Conservation (phyloP, 805 yeast genomes). For the Pachysolen tannophilus region DNA sequence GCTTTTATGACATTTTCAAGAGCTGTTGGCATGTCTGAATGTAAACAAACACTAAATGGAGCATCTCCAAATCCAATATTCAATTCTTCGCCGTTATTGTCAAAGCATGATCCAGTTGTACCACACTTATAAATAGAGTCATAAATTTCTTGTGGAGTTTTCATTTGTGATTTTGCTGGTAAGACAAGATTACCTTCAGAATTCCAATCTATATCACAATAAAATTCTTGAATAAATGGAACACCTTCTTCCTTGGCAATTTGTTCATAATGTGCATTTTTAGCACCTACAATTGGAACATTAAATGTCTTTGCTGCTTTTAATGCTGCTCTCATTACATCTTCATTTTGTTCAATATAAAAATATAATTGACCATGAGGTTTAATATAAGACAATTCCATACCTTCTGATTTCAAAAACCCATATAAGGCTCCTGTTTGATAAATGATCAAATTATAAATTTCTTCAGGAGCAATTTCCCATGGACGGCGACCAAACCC, state of each 20-base stretch:
- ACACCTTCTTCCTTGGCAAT: slow-evolving; percentile 24
- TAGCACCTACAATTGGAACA: slow-evolving; percentile 30
- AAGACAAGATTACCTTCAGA: slow-evolving; percentile 22
- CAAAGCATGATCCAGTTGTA: slow-evolving; percentile 15
- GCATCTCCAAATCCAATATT: slow-evolving; percentile 19
- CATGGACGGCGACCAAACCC: slow-evolving; percentile 32
- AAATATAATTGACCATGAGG: slow-evolving; percentile 33
- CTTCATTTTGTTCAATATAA: slow-evolving; percentile 27
- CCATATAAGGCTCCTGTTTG: slow-evolving; percentile 32
- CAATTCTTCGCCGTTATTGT: slow-evolving; percentile 17
- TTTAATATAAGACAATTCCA: slow-evolving; percentile 25
- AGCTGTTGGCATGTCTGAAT: slow-evolving; percentile 30
- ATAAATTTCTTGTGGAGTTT: slow-evolving; percentile 24
- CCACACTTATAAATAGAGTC: slow-evolving; percentile 22
- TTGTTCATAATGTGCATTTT: slow-evolving; percentile 21
- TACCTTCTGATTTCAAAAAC: slow-evolving; percentile 26
- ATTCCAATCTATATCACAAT: slow-evolving; percentile 26
- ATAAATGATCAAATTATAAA: slow-evolving; percentile 26
- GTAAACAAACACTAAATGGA: slow-evolving; percentile 27
- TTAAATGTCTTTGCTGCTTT: slow-evolving; percentile 26
- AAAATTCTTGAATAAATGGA: slow-evolving; percentile 28
- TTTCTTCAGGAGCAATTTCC: slow-evolving; percentile 28
- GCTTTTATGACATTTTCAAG: slow-evolving; percentile 23
- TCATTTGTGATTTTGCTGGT: slow-evolving; percentile 20
- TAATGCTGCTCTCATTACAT: slow-evolving; percentile 26